phyloP scores from a whole-genome alignment of 202 grass and related monocot genomes.

The Setaria italica region DNA sequence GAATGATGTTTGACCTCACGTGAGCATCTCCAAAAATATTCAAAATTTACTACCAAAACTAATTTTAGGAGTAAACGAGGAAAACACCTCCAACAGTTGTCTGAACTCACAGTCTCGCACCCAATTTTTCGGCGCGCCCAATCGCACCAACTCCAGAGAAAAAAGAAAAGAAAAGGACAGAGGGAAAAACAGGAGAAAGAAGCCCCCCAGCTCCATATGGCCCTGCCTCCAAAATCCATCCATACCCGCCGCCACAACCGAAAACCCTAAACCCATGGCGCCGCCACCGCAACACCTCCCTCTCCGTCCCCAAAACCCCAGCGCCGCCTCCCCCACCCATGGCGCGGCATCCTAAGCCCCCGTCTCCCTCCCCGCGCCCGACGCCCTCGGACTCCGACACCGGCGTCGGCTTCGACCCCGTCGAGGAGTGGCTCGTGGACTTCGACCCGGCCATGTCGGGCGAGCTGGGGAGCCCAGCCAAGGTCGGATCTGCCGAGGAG shows the following conservation, averaged over 20 bases:
- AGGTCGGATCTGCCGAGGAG: slow-evolving; percentile 32
- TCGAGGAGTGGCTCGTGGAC: slow-evolving; percentile 73
- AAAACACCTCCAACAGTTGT: no score
- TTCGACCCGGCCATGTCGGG: slow-evolving; percentile 53
- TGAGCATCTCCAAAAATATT: no score
- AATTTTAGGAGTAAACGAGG: no score
- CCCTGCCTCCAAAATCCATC: no score
- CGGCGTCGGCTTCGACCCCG: slow-evolving; percentile 57
- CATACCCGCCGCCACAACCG: slow-evolving; percentile 26
- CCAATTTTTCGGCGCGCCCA: no score
- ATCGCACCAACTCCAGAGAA: no score
- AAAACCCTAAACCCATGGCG: slow-evolving; percentile 64
- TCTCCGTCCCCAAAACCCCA: background rate
- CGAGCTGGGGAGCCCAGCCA: slow-evolving; percentile 33
- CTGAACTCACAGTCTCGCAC: no score
- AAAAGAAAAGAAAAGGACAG: background rate
- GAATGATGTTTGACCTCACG: no score
- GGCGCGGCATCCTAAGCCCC: slow-evolving; percentile 56
- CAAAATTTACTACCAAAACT: no score
- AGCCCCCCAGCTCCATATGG: background rate
- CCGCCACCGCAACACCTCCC: slow-evolving; percentile 31
- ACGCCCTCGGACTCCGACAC: slow-evolving; percentile 18
- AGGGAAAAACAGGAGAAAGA: background rate
- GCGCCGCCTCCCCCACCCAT: background rate
- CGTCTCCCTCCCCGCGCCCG: background rate